Base-by-base conservation (phyloP, 768 basidiomycete species). In the Collybiopsis confluens region DNA sequence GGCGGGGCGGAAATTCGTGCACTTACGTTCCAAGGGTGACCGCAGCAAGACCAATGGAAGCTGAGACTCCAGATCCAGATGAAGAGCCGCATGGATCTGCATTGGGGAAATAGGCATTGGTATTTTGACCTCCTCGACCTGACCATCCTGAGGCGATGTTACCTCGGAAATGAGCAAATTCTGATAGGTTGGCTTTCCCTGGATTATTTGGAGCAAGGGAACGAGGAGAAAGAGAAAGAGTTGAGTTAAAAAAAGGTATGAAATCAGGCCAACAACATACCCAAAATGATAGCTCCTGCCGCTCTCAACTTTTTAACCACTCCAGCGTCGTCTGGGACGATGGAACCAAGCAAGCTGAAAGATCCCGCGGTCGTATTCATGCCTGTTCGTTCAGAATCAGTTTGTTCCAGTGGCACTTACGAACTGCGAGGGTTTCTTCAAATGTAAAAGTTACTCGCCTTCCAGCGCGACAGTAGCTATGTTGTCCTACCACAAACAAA, bases 91-190 rank as follows among this genome's bases (percentile, higher is more conserved):
- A 68, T 1, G 76, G 71, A 52, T 73, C 58, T 15, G 68, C 73
- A n/a, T 65, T 61, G 18, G 73, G 75, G 40, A 70, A 71, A 59
- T 76, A 80, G 2, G 76, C 68, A 42, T 62, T 65, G 5, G 67
- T 70, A 1, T 65, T 62, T 63, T 77, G 79, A 7, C 79, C 79
- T 9, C 74, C 76, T 10, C 73, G 70, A 8, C 70, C 73, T 15
- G 76, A 78, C 60, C 73, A 80, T 21, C 77, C 78, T 9, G 65
- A 59, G 9, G 74, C 67, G 0, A 73, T 63, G 7, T 35, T 41
- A 1, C 68, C 73, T 27, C 77, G 69, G 53, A 65, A 74, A 55
- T 69, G 59, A 9, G 75, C 71, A 71, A 73, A 77, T 60, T 77
- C 73, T 15, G 70, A 71, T 57, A 75, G 64, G 33, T 63, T 68